These are phyloP conservation scores for Candida buenavistaensis DNA, from an alignment of 1,139 yeast species.

Conservation along the genomic window DNA sequence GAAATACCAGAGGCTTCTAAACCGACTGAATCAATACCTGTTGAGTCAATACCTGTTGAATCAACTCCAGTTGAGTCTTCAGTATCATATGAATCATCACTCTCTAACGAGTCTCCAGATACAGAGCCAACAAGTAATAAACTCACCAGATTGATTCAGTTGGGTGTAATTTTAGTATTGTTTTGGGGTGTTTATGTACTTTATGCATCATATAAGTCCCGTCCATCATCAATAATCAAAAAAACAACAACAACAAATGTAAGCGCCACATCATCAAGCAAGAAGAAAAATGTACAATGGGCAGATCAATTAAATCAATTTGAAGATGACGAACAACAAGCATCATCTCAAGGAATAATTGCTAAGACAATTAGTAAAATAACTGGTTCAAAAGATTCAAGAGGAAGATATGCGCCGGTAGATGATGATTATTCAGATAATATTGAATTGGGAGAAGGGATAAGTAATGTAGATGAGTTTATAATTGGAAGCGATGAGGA, in stretches of 20 bases:
- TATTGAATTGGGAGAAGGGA: constrained; percentile 39
- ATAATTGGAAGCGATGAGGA: constrained; percentile 53
- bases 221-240: constrained; percentile 47
- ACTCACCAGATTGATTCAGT: constrained; percentile 42
- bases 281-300: constrained; percentile 60
- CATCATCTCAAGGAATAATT: constrained; percentile 28
- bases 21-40: too few species aligned
- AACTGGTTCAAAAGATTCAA: constrained; percentile 23
- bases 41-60: too few species aligned
- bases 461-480: constrained; percentile 22
- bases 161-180: constrained; percentile 39
- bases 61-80: constrained; percentile 11
- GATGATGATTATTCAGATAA: constrained; percentile 23
- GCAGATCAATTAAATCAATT: constrained; percentile 48
- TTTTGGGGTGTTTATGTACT: constrained; percentile 46
- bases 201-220: constrained; percentile 36
- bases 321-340: constrained; percentile 29
- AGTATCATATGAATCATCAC: constrained; percentile 3
- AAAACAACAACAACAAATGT: constrained; percentile 18
- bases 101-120: constrained; percentile 7
- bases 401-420: constrained; percentile 30
- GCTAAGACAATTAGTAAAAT: constrained; percentile 42
- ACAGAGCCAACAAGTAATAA: constrained; percentile 23
- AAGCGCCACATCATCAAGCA: constrained; percentile 25
- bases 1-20: constrained; percentile 7